Conservation (phyloP, 2,329 filamentous ascomycete species). For the Aureobasidium sp. region DNA sequence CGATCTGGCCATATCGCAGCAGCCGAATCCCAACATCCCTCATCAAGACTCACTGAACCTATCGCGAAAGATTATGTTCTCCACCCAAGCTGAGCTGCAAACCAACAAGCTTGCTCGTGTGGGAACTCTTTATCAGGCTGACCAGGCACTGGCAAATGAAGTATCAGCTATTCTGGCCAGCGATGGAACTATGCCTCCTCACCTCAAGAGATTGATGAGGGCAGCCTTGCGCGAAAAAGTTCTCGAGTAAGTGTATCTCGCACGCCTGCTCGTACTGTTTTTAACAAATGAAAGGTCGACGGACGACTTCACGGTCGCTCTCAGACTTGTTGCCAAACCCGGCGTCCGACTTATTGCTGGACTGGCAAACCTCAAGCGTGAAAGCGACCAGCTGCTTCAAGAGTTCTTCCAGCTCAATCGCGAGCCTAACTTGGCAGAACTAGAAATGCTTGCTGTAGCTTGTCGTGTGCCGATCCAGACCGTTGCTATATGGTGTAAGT, state of each 20-base stretch:
- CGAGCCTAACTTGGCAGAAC: constrained; percentile 16
- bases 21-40: neutral
- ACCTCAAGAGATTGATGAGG: neutral
- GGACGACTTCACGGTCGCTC: neutral
- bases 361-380: neutral
- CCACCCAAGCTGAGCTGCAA: neutral
- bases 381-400: neutral
- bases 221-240: constrained; percentile 2
- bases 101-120: neutral
- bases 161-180: neutral
- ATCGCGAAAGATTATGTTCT: neutral
- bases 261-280: neutral
- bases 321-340: neutral
- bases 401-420: constrained; percentile 16
- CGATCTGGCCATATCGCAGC: neutral
- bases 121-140: neutral
- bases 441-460: constrained; percentile 14
- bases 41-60: neutral
- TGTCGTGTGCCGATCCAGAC: neutral
- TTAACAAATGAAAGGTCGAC: neutral
- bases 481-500: neutral
- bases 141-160: neutral
- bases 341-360: neutral
- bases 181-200: neutral
- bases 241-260: neutral